These are phyloP conservation scores for Leccinum aurantiacum DNA, from an alignment of 768 basidiomycete genomes.

Conservation along the genomic window DNA sequence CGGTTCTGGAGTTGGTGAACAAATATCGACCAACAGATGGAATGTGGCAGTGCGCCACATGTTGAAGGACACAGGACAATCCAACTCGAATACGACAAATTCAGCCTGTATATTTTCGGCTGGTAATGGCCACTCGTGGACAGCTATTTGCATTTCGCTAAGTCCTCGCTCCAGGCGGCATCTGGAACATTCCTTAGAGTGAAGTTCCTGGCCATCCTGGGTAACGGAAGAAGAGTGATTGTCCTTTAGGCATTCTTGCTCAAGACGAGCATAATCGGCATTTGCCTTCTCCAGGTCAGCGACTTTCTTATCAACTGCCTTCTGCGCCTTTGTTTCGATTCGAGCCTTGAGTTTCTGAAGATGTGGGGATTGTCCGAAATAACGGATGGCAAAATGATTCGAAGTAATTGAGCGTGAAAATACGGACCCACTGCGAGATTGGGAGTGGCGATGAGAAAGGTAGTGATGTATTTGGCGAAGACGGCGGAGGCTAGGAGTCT, in stretches of 20 bases:
- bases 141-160: slow-evolving; percentile 26
- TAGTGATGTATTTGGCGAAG: slow-evolving; percentile 32
- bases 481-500: slow-evolving; percentile 28
- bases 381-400: slow-evolving; percentile 36
- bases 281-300: slow-evolving; percentile 30
- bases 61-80: slow-evolving; percentile 39
- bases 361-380: slow-evolving; percentile 27
- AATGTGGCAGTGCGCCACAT: slow-evolving; percentile 46
- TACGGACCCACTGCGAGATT: slow-evolving; percentile 21
- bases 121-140: slow-evolving; percentile 52
- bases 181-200: slow-evolving; percentile 25
- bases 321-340: slow-evolving; percentile 33
- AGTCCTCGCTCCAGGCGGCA: slow-evolving; percentile 30
- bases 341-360: slow-evolving; percentile 27
- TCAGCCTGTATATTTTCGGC: slow-evolving; percentile 18
- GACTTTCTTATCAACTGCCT: slow-evolving; percentile 23
- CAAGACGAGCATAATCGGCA: slow-evolving; percentile 18
- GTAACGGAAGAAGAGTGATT: neutral
- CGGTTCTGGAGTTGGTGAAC: slow-evolving; percentile 12
- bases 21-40: slow-evolving; percentile 38
- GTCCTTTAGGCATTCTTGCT: slow-evolving; percentile 6
- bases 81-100: slow-evolving; percentile 11
- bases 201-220: slow-evolving; percentile 5
- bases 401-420: slow-evolving; percentile 28
- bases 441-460: too few relatives aligned